These are phyloP conservation scores for Gossypium herbaceum DNA, from an alignment of 345 rosid genomes.

Conservation along the genomic window DNA sequence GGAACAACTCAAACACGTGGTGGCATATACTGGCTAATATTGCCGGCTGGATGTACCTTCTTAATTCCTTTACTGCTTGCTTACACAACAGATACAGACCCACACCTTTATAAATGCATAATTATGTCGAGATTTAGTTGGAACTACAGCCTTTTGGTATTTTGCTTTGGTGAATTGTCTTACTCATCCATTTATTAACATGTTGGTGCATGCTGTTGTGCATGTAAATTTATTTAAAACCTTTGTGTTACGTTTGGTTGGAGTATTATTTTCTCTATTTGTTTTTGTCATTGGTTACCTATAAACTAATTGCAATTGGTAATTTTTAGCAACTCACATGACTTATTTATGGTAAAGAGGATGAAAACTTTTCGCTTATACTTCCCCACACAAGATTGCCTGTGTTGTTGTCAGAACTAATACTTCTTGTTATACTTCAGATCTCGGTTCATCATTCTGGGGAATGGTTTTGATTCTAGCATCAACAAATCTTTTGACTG, in stretches of 20 bases:
- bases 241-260: neutral
- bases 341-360: no score
- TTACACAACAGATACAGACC: neutral
- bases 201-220: neutral
- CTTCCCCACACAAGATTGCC: neutral
- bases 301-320: no score
- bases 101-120: neutral
- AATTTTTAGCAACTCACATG: no score
- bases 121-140: neutral
- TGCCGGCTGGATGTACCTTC: constrained; percentile 63
- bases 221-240: constrained; percentile 8
- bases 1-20: constrained; percentile 64
- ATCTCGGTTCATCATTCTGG: constrained; percentile 72
- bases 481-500: constrained; percentile 56
- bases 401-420: neutral
- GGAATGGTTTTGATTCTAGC: constrained; percentile 69
- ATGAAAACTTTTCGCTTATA: no score
- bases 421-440: constrained; percentile 26
- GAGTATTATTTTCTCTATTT: no score
- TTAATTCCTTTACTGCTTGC: constrained; percentile 10
- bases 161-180: constrained; percentile 6
- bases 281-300: no score
- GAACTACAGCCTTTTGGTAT: neutral
- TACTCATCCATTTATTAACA: neutral
- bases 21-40: constrained; percentile 54